Percentiles rank a stretch among this genome's conserved stretches.
These are phyloP conservation scores for Pneumocystis oryctolagi DNA, from an alignment of 1,139 yeast genomes.

Conservation along the genomic window DNA sequence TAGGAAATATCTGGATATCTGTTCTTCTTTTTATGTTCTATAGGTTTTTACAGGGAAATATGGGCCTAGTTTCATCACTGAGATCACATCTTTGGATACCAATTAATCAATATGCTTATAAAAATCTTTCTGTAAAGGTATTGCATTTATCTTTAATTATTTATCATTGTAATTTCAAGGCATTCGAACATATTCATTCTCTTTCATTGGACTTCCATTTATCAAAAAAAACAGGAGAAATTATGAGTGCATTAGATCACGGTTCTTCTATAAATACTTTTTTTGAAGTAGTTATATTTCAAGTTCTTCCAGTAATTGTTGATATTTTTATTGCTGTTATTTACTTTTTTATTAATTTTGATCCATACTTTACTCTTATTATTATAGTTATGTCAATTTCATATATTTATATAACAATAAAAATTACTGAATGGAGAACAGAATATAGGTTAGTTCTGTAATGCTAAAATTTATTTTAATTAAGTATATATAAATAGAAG, in stretches of 20 bases:
- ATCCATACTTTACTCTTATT: conserved; percentile 71
- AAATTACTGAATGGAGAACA: conserved; percentile 92
- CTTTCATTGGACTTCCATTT: conserved; percentile 83
- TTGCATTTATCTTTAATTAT: not conserved
- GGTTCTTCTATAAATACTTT: conserved; percentile 98
- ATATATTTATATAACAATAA: conserved; percentile 71
- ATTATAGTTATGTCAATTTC: conserved; percentile 74
- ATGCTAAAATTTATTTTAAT: not conserved
- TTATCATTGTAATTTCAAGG: conserved; percentile 19
- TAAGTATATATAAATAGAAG: conserved; percentile 43
- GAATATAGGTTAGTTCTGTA: conserved; percentile 19
- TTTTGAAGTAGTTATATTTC: conserved; percentile 33
- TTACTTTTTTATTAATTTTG: conserved; percentile 82
- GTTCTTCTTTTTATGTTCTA: not conserved
- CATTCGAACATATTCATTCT: conserved; percentile 67
- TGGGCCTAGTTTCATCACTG: not conserved
- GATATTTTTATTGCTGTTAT: conserved; percentile 63
- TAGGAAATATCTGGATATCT: not conserved
- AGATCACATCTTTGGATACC: conserved; percentile 1
- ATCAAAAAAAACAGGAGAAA: conserved; percentile 83
- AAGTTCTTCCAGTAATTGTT: conserved; percentile 76
- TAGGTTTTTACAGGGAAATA: not conserved
- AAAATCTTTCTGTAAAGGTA: not conserved
- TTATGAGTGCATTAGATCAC: conserved; percentile 86
- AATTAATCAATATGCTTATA: not conserved